These are phyloP conservation scores for Albizia julibrissin DNA, from an alignment of 306 rosid genomes.

Conservation along the genomic window DNA sequence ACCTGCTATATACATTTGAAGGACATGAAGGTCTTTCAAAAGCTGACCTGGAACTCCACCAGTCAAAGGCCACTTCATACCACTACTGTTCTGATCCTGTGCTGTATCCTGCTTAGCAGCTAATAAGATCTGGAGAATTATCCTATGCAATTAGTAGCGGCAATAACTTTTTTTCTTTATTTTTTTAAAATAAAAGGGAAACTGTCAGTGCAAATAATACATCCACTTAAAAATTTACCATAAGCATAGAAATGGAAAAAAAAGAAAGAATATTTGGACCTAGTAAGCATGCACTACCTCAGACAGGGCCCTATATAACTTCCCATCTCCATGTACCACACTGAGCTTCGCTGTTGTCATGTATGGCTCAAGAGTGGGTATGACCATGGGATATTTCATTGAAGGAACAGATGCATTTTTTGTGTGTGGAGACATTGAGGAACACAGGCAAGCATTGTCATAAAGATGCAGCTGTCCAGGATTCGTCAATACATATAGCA, in stretches of 20 bases:
- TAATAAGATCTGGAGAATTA: slow-evolving; percentile 50
- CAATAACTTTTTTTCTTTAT: background rate
- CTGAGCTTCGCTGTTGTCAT: slow-evolving; percentile 67
- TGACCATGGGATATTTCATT: slow-evolving; percentile 52
- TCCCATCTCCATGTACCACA: slow-evolving; percentile 48
- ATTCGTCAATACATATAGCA: slow-evolving; percentile 69
- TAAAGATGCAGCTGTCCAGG: slow-evolving; percentile 79
- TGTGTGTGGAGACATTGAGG: slow-evolving; percentile 53
- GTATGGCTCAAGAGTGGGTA: slow-evolving; percentile 74
- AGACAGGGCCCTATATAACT: slow-evolving; percentile 49
- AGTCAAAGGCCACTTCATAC: slow-evolving; percentile 70
- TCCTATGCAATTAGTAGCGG: slow-evolving; percentile 27
- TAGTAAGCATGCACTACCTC: slow-evolving; percentile 54
- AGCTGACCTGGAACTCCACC: slow-evolving; percentile 75
- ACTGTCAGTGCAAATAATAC: slow-evolving; percentile 4
- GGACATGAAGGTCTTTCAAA: slow-evolving; percentile 48
- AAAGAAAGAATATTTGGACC: slow-evolving; percentile 23
- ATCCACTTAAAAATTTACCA: slow-evolving; percentile 4
- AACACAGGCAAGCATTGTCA: slow-evolving; percentile 52
- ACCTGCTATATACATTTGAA: slow-evolving; percentile 76
- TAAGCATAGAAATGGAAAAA: slow-evolving; percentile 2
- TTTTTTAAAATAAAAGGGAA: background rate
- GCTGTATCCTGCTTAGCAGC: slow-evolving; percentile 48
- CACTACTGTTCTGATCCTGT: slow-evolving; percentile 37
- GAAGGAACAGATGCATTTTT: slow-evolving; percentile 44